phyloP scores from a whole-genome alignment of 2,329 filamentous ascomycete genomes.

The Pezicula neosporulosa region DNA sequence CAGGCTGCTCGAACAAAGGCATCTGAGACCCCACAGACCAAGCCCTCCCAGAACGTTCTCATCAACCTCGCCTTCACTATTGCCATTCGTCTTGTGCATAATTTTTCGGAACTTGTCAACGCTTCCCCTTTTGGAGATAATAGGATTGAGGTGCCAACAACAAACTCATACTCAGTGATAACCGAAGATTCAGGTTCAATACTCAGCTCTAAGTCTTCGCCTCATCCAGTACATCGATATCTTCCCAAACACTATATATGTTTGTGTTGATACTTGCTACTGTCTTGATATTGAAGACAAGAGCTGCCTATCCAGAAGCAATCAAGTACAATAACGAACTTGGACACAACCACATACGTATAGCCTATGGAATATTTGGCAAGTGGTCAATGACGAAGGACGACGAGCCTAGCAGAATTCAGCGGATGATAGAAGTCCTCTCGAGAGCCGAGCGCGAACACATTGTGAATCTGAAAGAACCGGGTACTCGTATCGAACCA shows the following conservation, averaged over 20 bases:
- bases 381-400: not conserved
- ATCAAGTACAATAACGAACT: not conserved
- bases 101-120: not conserved
- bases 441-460: not conserved
- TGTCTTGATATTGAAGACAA: not conserved
- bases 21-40: not conserved
- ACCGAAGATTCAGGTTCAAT: not conserved
- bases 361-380: not conserved
- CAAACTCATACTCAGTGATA: not conserved
- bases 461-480: not conserved
- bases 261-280: not conserved
- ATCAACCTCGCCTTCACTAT: not conserved
- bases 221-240: not conserved
- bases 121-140: not conserved
- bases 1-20: not conserved
- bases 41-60: not conserved
- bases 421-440: not conserved
- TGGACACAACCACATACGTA: not conserved
- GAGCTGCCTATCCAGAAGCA: not conserved
- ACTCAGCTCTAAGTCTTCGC: not conserved
- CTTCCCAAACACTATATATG: not conserved
- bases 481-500: not conserved
- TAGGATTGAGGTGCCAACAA: not conserved
- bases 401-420: not conserved
- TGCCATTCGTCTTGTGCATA: not conserved